These are phyloP conservation scores for Scedosporium apiospermum DNA, from an alignment of 2,329 filamentous ascomycete species.

Conservation along the genomic window DNA sequence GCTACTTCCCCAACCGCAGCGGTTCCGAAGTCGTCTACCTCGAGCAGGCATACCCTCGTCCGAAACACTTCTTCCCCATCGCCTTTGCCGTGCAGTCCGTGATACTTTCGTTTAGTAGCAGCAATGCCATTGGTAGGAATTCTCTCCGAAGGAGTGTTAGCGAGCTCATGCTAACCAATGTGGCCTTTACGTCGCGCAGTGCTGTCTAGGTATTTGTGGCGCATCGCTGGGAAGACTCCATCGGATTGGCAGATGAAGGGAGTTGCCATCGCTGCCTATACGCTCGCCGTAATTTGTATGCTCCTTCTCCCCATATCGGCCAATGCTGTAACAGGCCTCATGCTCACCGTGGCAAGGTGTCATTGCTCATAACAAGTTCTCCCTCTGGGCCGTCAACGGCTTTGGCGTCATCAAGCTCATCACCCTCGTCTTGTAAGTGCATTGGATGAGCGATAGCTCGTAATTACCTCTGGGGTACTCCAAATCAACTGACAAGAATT, in stretches of 20 bases:
- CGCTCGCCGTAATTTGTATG: conserved; percentile 44
- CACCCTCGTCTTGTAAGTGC: conserved; percentile 44
- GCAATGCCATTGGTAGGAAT: conserved; percentile 44
- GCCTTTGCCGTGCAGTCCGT: conserved; percentile 56
- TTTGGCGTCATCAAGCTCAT: conserved; percentile 51
- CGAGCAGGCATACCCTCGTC: conserved; percentile 57
- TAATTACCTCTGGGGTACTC: no score
- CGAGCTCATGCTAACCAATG: neutral
- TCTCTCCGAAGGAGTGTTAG: conserved; percentile 10
- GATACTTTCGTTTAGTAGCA: conserved; percentile 54
- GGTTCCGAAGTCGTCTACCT: conserved; percentile 59
- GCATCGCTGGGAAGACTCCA: conserved; percentile 38
- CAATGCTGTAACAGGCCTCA: neutral
- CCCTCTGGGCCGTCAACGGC: conserved; percentile 43
- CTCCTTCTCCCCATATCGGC: conserved; percentile 6
- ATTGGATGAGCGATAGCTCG: no score
- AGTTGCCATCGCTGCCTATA: conserved; percentile 55
- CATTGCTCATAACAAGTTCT: conserved; percentile 46
- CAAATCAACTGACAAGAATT: neutral
- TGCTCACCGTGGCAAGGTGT: conserved; percentile 18
- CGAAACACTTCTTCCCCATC: conserved; percentile 53
- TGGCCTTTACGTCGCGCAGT: conserved; percentile 25
- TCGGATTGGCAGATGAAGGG: conserved; percentile 58
- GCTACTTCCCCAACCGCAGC: conserved; percentile 57
- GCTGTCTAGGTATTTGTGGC: conserved; percentile 53